Evolutionary conservation across 2,329 filamentous ascomycete genomes (phyloP), one percentile per base, ranked within the genome.

Genomic region (Fusarium dlaminii): DNA sequence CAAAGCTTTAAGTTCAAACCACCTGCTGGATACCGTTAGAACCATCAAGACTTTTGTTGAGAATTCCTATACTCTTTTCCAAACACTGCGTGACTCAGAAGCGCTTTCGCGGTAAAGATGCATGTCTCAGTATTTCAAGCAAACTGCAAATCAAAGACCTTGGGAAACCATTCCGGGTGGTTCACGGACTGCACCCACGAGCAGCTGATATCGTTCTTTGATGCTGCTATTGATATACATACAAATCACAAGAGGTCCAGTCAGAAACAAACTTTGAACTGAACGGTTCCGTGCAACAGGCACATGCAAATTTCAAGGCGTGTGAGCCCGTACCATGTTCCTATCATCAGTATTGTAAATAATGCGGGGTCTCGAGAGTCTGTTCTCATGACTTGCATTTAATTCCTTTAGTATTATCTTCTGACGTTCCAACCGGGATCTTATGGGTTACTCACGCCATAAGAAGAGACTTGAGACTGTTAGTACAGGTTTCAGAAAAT

Each of bases 31-130:
- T 52, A 15, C 7, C 32, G 32, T 36, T 52, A 52, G 49, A 7
- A 36, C 27, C 13, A 52, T 12, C 9, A 27, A 22, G 13, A 15
- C 10, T 52, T 24, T 52, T 36, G n/a, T 52, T 52, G n/a, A 3
- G 9, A 15, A 27, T 20, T 3, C 0, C 0, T 10, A 20, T 52
- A 5, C 13, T 36, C 17, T 22, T 15, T 7, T 27, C 32, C 5
- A 36, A 36, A 18, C 2, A 22, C 32, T 22, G 7, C 8, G 1
- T 17, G 10, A 27, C 6, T 20, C 6, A 15, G n/a, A 29, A 22
- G 5, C 0, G 18, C 14, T 52, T 12, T 36, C 7, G 7, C 13
- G 5, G n/a, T 22, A 2, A 36, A 22, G 10, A 36, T 27, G 12
- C 4, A 27, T 22, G n/a, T 36, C 49, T 52, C 32, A 52, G 18